phyloP scores from a whole-genome alignment of 108 stramenopile species.

The Cyclostephanos invisitatus region DNA sequence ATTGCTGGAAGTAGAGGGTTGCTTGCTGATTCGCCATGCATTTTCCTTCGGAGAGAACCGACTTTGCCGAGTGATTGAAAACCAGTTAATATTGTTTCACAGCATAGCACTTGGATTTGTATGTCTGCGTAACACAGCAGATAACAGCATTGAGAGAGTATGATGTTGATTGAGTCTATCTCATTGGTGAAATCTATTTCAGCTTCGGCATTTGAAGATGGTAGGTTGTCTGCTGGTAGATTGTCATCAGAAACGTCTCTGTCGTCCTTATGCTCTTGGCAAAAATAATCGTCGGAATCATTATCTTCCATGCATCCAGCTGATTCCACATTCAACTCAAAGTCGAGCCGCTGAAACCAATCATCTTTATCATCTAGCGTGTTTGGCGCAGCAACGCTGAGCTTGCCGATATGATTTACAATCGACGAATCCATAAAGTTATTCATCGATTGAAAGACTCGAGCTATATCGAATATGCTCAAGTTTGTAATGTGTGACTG shows the following conservation, averaged over 20 bases:
- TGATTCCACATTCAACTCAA: slow-evolving; percentile 18
- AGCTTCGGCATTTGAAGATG: slow-evolving; percentile 4
- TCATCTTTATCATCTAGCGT: slow-evolving; percentile 6
- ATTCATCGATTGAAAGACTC: slow-evolving; percentile 35
- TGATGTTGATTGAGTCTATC: slow-evolving; percentile 31
- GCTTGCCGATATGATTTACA: not conserved
- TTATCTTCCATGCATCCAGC: slow-evolving; percentile 2
- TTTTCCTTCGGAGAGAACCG: slow-evolving; percentile 16
- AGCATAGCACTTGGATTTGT: slow-evolving; percentile 46
- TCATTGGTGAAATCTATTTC: slow-evolving; percentile 22
- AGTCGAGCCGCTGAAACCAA: slow-evolving; percentile 32
- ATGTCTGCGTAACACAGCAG: slow-evolving; percentile 41
- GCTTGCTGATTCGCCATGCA: slow-evolving; percentile 25
- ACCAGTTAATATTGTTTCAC: slow-evolving; percentile 35
- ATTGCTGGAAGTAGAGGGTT: slow-evolving; percentile 46
- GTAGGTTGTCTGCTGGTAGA: not conserved
- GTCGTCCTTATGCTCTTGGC: not conserved
- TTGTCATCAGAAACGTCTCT: slow-evolving; percentile 10
- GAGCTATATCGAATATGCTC: slow-evolving; percentile 22
- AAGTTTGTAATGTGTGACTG: slow-evolving; percentile 11
- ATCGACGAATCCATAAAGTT: slow-evolving; percentile 36
- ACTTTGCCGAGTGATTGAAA: slow-evolving; percentile 46
- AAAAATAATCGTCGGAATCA: slow-evolving; percentile 9
- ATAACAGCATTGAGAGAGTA: slow-evolving; percentile 43
- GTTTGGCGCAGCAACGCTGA: not conserved